Base-by-base conservation (phyloP, 2,329 filamentous ascomycete genomes). In the Didymella exigua region DNA sequence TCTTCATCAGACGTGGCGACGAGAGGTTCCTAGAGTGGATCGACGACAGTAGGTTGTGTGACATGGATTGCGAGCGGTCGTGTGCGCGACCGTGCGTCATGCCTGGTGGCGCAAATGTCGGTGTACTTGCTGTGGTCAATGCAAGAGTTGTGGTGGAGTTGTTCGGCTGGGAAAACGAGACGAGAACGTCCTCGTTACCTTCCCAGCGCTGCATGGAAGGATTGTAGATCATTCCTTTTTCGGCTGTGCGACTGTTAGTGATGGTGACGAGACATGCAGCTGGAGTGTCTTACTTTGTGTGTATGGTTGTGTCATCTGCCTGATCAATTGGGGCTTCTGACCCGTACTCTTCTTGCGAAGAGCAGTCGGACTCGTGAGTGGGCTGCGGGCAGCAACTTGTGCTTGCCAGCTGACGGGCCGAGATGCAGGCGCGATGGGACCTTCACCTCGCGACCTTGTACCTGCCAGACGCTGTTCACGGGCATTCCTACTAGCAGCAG, bases 141-240 rank as follows among this genome's bases (percentile, higher is more conserved):
- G 73, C 69, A 58, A 75, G 72, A 38, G 75, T 71, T 54, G 78
- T 72, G 36, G 72, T 75, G 49, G 96, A 76, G 14, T 65, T 71
- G 49, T 75, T 75, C 27, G 70, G 71, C 54, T 71, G 70, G 2
- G 73, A 92, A 75, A 99, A 99, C 4, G 86, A 85, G 60, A 84
- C 84, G 48, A 96, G 79, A 29, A 84, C 89, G 66, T 91, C 93
- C 73, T 99, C 95, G 67, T 99, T 99, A 47, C 95, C 95, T 80
- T 99, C 95, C 95, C 95, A 99, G 44, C 87, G 84, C 69, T 88
- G 95, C 8, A 90, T 89, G 24, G 84, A 81, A 6, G 95, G 91
- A 69, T 99, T 98, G 74, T 96, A 99, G 49, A 86, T 88, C 95
- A 99, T 99, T 61, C 93, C 95, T 75, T 96, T 95, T 57, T 96